Evolutionary conservation across 2,329 filamentous ascomycete species (phyloP).

Genomic region (Plectosphaerella sp.): DNA sequence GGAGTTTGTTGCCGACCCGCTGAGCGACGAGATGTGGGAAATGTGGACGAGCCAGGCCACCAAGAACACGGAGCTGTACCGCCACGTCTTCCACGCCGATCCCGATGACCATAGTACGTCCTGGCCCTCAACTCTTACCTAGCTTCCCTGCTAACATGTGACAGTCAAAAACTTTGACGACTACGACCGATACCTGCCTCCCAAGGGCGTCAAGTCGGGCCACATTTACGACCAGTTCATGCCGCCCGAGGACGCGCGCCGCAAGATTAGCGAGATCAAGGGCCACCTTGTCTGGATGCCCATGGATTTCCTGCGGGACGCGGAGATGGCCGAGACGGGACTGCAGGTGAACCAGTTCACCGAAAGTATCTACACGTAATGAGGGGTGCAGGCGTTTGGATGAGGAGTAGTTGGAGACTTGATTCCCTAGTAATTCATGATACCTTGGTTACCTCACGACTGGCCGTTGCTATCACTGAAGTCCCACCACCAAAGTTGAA

Average conservation of each 20-base stretch:
- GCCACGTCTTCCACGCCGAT: conserved; percentile 81
- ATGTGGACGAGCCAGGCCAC: conserved; percentile 67
- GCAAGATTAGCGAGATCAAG: conserved; percentile 73
- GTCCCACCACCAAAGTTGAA: too few species aligned
- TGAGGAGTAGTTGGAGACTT: too few species aligned
- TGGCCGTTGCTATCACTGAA: too few species aligned
- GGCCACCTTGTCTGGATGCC: conserved; percentile 93
- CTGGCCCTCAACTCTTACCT: background rate
- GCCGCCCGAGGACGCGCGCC: conserved; percentile 66
- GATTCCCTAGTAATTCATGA: too few species aligned
- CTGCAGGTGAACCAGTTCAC: conserved; percentile 82
- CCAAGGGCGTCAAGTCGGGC: conserved; percentile 69
- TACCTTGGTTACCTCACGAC: too few species aligned
- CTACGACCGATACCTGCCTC: conserved; percentile 74
- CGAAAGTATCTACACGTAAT: conserved; percentile 78
- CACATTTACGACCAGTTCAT: conserved; percentile 82
- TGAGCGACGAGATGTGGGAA: conserved; percentile 62
- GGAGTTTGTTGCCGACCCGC: conserved; percentile 65
- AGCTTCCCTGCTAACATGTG: conserved; percentile 9
- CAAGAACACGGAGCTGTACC: conserved; percentile 69
- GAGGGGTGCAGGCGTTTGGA: background rate
- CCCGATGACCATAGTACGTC: conserved; percentile 75
- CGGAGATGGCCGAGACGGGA: conserved; percentile 84
- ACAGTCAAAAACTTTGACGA: conserved; percentile 82
- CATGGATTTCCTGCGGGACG: conserved; percentile 78